phyloP scores from a whole-genome alignment of 768 basidiomycete genomes.

The Suillus variegatus region DNA sequence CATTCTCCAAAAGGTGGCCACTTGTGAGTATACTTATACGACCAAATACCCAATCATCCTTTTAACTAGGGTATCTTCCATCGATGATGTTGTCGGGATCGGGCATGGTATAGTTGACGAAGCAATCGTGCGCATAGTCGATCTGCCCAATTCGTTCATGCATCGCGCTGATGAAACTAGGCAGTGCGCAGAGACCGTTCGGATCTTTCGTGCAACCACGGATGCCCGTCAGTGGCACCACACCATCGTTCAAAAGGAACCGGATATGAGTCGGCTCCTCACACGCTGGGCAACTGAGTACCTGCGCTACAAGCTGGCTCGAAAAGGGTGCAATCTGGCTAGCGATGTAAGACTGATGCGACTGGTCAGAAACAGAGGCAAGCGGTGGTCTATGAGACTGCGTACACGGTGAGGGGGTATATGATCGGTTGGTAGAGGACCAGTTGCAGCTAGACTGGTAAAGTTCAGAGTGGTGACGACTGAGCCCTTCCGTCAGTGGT shows the following conservation, averaged over 20 bases:
- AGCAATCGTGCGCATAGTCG: conserved; percentile 45
- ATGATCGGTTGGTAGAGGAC: conserved; percentile 41
- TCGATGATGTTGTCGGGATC: conserved; percentile 41
- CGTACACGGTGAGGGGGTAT: conserved; percentile 34
- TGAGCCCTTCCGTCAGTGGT: conserved; percentile 6
- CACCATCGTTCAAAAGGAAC: conserved; percentile 50
- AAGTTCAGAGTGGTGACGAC: conserved; percentile 49
- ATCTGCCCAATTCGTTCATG: conserved; percentile 39
- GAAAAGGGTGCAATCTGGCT: conserved; percentile 49
- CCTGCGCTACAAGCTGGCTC: conserved; percentile 47
- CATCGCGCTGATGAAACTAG: conserved; percentile 39
- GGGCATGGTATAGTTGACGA: conserved; percentile 47
- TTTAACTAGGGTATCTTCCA: conserved; percentile 30
- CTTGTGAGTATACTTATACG: not conserved
- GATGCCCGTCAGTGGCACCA: conserved; percentile 46
- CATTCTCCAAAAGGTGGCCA: no score
- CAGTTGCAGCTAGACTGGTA: conserved; percentile 38
- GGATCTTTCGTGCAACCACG: conserved; percentile 40
- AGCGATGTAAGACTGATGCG: conserved; percentile 36
- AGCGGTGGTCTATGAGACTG: not conserved
- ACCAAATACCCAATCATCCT: not conserved
- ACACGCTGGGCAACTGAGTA: conserved; percentile 39
- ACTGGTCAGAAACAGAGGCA: not conserved
- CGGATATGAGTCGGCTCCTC: conserved; percentile 36
- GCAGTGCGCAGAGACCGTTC: conserved; percentile 43